Evolutionary conservation across 768 basidiomycete genomes (phyloP).

Genomic region (Kwoniella dejecticola): DNA sequence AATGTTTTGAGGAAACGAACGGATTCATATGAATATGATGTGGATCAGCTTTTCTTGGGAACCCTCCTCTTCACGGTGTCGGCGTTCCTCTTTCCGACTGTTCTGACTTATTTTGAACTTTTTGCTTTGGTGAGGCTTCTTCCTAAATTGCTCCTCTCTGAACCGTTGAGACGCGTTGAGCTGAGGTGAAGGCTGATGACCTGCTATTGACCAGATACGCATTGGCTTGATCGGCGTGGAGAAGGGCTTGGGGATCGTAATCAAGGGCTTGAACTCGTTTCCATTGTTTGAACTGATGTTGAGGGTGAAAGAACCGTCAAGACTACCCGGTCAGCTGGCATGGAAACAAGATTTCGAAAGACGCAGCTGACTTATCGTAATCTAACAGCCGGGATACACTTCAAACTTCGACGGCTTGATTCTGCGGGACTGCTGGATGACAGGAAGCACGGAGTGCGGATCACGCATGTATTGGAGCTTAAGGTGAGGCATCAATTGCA

Average conservation of each 20-base stretch:
- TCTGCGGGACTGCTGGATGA: neutral
- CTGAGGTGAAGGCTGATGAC: too few relatives aligned
- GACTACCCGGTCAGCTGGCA: constrained; percentile 69
- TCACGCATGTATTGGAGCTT: constrained; percentile 15
- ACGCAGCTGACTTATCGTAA: neutral
- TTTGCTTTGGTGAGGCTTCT: constrained; percentile 67
- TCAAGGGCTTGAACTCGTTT: constrained; percentile 87
- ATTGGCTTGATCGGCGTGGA: constrained; percentile 64
- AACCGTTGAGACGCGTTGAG: too few relatives aligned
- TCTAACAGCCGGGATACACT: constrained; percentile 12
- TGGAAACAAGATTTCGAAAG: neutral
- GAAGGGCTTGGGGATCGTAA: constrained; percentile 65
- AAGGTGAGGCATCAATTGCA: constrained; percentile 12
- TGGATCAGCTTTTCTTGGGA: constrained; percentile 93
- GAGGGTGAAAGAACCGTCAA: constrained; percentile 75
- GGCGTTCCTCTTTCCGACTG: constrained; percentile 63
- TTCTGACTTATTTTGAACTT: constrained; percentile 78
- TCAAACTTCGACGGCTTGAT: constrained; percentile 3
- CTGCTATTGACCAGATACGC: constrained; percentile 61
- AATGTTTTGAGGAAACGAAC: constrained; percentile 84
- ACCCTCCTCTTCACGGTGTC: constrained; percentile 61
- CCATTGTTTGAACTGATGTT: constrained; percentile 87
- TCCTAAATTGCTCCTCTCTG: too few relatives aligned
- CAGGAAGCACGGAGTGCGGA: neutral
- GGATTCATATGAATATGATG: constrained; percentile 85